Base-by-base conservation (phyloP, 2,329 filamentous ascomycete genomes). In the Tricladium varicosporioides region DNA sequence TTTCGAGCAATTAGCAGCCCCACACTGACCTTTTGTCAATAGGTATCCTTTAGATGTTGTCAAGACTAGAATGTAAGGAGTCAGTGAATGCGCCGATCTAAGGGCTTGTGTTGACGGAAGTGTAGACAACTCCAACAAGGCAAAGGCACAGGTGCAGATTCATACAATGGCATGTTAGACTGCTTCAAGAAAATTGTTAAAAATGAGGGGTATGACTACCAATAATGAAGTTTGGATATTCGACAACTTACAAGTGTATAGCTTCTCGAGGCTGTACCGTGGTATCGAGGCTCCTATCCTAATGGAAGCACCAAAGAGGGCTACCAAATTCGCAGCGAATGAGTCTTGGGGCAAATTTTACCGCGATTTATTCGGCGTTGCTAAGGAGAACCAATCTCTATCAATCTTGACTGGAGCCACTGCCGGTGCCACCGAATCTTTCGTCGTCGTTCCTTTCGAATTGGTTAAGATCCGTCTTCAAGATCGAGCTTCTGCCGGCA, bases 41-140 rank as follows among this genome's bases (percentile, higher is more conserved):
- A 97, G 92, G 94, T 99, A 99, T 80, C 94, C 94, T 66, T 82
- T 99, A 74, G 94, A 99, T 74, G 94, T 99, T 58, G 91, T 97
- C 75, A 97, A 97, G 84, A 97, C 94, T 64, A 83, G 93, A 87
- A 89, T 96, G 89, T 94, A 84, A 82, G 87, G 36, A 22, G 43
- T n/a, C 27, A 27, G 5, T 42, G 22, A 15, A 13, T 14, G 18
- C 11, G 18, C 19, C 7, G 27, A 27, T 11, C 22, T 18, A 18
- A 19, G 19, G 13, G 15, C 11, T 14, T 46, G 19, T 18, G 45
- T 58, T 66, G 54, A 68, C 48, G 54, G 53, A 47, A 32, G 15
- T 49, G 60, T 69, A 96, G 90, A 73, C 92, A 97, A 76, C 81
- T 97, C 56, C 92, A 97, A 78, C 89, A 88, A 53, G 88, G 87